Evolutionary conservation across 352 stramenopile species (phyloP).

Genomic region (Pythium phragmitis): DNA sequence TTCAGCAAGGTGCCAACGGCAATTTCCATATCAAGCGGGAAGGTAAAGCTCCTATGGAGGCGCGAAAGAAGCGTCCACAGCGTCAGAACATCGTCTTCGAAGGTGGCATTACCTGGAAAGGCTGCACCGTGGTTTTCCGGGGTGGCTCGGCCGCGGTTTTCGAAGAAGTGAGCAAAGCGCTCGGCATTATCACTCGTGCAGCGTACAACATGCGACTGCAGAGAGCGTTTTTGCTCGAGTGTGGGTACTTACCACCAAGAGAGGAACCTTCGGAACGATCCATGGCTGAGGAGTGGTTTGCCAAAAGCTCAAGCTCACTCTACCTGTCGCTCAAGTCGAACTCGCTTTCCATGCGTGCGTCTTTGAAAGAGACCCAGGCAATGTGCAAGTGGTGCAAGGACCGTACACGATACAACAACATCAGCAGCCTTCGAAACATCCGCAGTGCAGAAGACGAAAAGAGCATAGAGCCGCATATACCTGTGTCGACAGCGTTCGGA

Average conservation of each 20-base stretch:
- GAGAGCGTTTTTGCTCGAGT: constrained; percentile 51
- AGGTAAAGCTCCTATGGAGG: constrained; percentile 4
- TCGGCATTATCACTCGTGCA: constrained; percentile 59
- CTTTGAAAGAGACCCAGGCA: constrained; percentile 73
- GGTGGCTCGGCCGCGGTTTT: constrained; percentile 64
- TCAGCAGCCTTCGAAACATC: constrained; percentile 68
- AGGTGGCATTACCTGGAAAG: constrained; percentile 65
- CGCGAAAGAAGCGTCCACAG: constrained; percentile 56
- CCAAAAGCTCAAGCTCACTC: constrained; percentile 74
- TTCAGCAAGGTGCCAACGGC: constrained; percentile 36
- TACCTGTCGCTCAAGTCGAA: constrained; percentile 87
- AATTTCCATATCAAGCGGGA: constrained; percentile 21
- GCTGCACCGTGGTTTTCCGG: constrained; percentile 81
- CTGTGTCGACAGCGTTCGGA: constrained; percentile 20
- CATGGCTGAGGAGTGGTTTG: constrained; percentile 80
- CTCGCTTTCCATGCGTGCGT: constrained; percentile 79
- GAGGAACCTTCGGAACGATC: constrained; percentile 50
- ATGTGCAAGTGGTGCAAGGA: constrained; percentile 88
- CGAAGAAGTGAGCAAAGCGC: constrained; percentile 61
- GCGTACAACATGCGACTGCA: constrained; percentile 86
- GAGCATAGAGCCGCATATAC: constrained; percentile 4
- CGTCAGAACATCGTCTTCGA: constrained; percentile 88
- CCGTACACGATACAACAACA: constrained; percentile 81
- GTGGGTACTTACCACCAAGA: constrained; percentile 55
- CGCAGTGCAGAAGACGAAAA: constrained; percentile 28